Percentiles rank a stretch among this genome's conserved stretches.
Conservation (phyloP, 164 flowering plant genomes). For the Platanus orientalis region DNA sequence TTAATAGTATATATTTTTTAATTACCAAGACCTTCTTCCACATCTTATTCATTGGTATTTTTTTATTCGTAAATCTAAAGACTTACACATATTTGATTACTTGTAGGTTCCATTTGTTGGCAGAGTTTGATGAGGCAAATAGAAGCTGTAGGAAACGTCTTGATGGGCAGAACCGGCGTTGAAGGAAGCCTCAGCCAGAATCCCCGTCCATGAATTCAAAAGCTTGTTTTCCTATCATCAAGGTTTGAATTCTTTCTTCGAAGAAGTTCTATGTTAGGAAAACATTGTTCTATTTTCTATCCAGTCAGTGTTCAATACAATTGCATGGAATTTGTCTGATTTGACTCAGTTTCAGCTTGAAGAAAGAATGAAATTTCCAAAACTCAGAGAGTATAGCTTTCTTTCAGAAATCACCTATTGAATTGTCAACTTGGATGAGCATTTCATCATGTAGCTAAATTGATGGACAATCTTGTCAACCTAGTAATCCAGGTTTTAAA, state of each 20-base stretch:
- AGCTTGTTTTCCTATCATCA: constrained; percentile 40
- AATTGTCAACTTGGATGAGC: no score
- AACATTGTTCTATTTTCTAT: neutral
- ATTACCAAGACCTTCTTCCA: no score
- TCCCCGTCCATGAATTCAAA: constrained; percentile 36
- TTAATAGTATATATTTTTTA: no score
- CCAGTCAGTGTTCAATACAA: neutral
- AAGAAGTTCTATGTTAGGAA: neutral
- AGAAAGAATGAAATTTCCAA: no score
- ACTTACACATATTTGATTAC: neutral
- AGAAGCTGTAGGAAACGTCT: constrained; percentile 85
- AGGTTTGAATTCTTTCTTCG: constrained; percentile 33
- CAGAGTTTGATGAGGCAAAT: no score
- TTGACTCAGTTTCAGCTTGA: neutral
- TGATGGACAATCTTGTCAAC: no score
- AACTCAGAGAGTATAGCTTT: neutral
- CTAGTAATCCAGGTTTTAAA: neutral
- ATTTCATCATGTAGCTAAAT: no score
- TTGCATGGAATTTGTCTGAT: neutral
- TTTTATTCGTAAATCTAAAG: neutral
- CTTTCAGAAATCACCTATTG: neutral
- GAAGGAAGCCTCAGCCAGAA: constrained; percentile 77
- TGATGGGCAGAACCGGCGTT: constrained; percentile 73
- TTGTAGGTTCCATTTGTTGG: no score
- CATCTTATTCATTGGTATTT: neutral